phyloP scores from a whole-genome alignment of 768 basidiomycete genomes.

The Phanerochaete carnosa region DNA sequence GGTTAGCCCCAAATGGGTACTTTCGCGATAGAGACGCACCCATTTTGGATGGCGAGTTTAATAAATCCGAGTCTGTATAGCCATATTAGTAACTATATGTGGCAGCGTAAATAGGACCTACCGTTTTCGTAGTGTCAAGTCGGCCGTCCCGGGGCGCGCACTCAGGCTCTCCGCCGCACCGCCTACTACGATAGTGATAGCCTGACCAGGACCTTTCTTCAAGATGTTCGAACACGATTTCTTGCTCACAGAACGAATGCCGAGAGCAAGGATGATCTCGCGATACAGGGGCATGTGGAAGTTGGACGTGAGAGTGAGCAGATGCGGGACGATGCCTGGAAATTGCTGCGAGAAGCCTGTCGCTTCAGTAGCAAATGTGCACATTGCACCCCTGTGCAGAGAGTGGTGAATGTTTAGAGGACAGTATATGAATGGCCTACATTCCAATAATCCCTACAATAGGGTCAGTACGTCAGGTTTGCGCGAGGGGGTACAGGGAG shows the following conservation, averaged over 20 bases:
- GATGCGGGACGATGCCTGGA: constrained; percentile 90
- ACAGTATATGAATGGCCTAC: constrained; percentile 44
- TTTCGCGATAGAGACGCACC: constrained; percentile 40
- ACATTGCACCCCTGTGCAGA: constrained; percentile 75
- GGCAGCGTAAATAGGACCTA: constrained; percentile 25
- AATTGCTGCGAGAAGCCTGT: constrained; percentile 88
- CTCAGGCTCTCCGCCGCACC: constrained; percentile 94
- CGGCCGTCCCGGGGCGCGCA: constrained; percentile 96
- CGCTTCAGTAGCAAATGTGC: constrained; percentile 96
- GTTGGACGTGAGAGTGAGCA: constrained; percentile 87
- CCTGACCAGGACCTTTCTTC: constrained; percentile 36
- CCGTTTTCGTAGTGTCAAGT: constrained; percentile 76
- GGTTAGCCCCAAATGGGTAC: background rate
- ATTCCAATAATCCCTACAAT: constrained; percentile 90
- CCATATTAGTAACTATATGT: background rate
- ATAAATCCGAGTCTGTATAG: constrained; percentile 83
- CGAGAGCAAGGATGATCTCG: constrained; percentile 82
- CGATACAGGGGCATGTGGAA: constrained; percentile 93
- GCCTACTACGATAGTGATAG: constrained; percentile 94
- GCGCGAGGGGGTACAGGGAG: background rate
- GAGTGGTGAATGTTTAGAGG: background rate
- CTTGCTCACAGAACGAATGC: constrained; percentile 92
- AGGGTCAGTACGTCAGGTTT: background rate
- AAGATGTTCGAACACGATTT: constrained; percentile 88
- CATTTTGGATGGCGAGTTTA: constrained; percentile 87